Conservation (phyloP, 2,329 filamentous ascomycete species). For the Fusarium solani-melongenae region DNA sequence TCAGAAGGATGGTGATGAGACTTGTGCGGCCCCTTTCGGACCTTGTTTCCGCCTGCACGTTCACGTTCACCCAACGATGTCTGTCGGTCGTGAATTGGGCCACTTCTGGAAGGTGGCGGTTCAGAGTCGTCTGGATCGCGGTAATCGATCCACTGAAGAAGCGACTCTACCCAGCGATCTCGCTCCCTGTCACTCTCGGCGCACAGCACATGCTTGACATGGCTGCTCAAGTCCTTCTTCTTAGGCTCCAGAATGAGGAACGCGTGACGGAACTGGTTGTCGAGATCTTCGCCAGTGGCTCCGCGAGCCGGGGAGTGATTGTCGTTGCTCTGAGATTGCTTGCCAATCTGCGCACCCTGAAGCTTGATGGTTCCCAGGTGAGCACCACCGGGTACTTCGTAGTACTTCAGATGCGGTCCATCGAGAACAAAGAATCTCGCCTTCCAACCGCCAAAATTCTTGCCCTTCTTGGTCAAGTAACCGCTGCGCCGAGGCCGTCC, state of each 20-base stretch:
- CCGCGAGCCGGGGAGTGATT: slow-evolving; percentile 70
- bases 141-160: slow-evolving; percentile 89
- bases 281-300: slow-evolving; percentile 74
- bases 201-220: slow-evolving; percentile 93
- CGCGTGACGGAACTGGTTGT: slow-evolving; percentile 96
- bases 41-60: slow-evolving; percentile 31
- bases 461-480: slow-evolving; percentile 95
- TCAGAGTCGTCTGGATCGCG: slow-evolving; percentile 67
- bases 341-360: slow-evolving; percentile 90
- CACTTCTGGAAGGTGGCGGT: slow-evolving; percentile 41
- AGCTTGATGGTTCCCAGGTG: slow-evolving; percentile 95
- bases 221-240: slow-evolving; percentile 88
- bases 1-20: slow-evolving; percentile 51
- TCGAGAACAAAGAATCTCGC: slow-evolving; percentile 75
- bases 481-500: slow-evolving; percentile 81
- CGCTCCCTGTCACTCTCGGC: slow-evolving; percentile 94
- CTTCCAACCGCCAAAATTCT: slow-evolving; percentile 99
- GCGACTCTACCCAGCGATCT: slow-evolving; percentile 91
- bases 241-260: slow-evolving; percentile 96
- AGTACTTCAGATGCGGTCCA: slow-evolving; percentile 81
- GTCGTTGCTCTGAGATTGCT: slow-evolving; percentile 71
- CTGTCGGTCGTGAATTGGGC: slow-evolving; percentile 53
- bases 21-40: slow-evolving; percentile 49
- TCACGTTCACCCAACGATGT: slow-evolving; percentile 48
- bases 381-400: slow-evolving; percentile 88